Conservation (phyloP, 495 filamentous ascomycete species). For the Rostrohypoxylon terebratum region DNA sequence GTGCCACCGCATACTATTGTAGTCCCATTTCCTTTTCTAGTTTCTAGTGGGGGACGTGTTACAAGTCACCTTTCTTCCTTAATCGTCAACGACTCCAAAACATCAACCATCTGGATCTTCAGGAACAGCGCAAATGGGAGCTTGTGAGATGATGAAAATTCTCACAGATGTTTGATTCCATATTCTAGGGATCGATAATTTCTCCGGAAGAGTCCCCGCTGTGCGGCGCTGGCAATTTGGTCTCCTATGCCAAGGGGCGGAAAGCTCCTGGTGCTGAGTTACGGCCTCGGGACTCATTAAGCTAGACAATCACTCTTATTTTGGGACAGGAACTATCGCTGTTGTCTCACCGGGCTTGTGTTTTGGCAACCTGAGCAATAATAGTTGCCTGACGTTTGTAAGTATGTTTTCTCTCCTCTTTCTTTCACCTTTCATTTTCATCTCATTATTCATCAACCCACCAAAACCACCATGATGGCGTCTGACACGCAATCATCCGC, state of each 20-base stretch:
- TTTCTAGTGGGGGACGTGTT: conserved; percentile 10
- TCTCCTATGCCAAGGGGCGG: conserved; percentile 5
- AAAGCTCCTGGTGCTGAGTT: conserved; percentile 23
- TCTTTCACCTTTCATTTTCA: background rate
- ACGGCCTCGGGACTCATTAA: conserved; percentile 10
- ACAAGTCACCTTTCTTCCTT: background rate
- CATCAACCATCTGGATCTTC: conserved; percentile 2
- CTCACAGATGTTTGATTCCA: background rate
- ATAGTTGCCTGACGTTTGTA: background rate
- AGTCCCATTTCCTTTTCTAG: background rate
- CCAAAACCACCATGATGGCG: background rate
- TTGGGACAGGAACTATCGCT: background rate
- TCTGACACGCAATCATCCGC: background rate
- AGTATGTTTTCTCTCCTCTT: conserved; percentile 32
- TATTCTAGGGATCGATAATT: conserved; percentile 4
- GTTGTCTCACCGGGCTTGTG: background rate
- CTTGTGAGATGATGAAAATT: background rate
- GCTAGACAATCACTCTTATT: background rate
- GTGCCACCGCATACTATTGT: background rate
- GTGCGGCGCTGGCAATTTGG: conserved; percentile 7
- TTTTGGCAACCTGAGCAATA: background rate
- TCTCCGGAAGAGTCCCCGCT: background rate
- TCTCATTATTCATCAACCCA: background rate
- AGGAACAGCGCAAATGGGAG: conserved; percentile 20
- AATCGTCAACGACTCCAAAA: conserved; percentile 19